Conservation (phyloP, 2,329 filamentous ascomycete genomes). For the Rutstroemia sp. region DNA sequence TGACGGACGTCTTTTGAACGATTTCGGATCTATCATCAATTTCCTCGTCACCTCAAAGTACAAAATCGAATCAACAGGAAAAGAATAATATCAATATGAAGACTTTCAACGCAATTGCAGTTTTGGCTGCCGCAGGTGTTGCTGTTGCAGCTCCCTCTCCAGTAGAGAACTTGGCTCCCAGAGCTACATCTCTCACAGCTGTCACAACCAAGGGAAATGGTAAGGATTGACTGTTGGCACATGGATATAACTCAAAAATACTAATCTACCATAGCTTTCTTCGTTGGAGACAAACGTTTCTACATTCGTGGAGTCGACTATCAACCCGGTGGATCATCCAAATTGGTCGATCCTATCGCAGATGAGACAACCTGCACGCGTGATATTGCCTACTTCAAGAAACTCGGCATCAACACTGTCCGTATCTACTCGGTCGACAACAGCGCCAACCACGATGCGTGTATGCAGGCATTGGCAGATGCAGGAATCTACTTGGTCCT, state of each 20-base stretch:
- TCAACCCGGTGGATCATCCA: conserved; percentile 51
- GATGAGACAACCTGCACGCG: conserved; percentile 52
- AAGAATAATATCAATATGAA: conserved; percentile 21
- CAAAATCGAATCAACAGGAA: neutral
- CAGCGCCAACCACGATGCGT: conserved; percentile 57
- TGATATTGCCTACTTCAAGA: conserved; percentile 59
- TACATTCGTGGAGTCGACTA: conserved; percentile 58
- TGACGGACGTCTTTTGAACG: neutral
- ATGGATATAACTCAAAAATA: neutral
- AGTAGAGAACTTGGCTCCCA: conserved; percentile 14
- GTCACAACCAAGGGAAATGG: conserved; percentile 30
- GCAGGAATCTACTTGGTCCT: conserved; percentile 69
- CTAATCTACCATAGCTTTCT: conserved; percentile 25
- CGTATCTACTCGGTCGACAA: conserved; percentile 71
- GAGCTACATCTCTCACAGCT: conserved; percentile 20
- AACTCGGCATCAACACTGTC: conserved; percentile 64
- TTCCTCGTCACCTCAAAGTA: neutral
- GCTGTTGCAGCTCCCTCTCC: conserved; percentile 18
- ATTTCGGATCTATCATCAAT: neutral
- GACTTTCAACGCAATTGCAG: conserved; percentile 23
- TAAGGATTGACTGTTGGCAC: conserved; percentile 8
- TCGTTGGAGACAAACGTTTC: conserved; percentile 32
- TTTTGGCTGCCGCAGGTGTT: conserved; percentile 21
- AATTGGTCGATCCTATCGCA: conserved; percentile 56
- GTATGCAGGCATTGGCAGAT: conserved; percentile 58